Evolutionary conservation across 768 basidiomycete species (phyloP), one percentile per base, ranked within the genome.

Genomic region (Mycena alexandri): DNA sequence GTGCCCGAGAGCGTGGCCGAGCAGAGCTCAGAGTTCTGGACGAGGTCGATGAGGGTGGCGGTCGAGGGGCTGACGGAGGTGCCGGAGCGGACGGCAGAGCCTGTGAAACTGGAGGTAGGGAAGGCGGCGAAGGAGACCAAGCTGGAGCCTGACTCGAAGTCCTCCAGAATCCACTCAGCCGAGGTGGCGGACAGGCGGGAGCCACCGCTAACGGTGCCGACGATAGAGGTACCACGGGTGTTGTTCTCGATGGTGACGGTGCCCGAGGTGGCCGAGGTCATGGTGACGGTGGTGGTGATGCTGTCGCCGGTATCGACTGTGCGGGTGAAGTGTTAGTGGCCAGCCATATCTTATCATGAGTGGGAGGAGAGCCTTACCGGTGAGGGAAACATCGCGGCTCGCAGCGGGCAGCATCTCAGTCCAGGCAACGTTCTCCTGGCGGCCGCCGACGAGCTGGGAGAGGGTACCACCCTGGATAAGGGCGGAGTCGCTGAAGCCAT

Each of bases 151-250:
- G 36, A 43, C 51, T 60, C 58, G 44, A 66, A 66, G 59, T 66
- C 65, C 65, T 66, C 65, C 42, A 66, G 65, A 41, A 66, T 66
- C 65, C 65, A 66, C 65, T 66, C 65, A 33, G 65, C 65, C 33
- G 65, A 66, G 42, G 57, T 41, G 41, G 4, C 51, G 42, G 65
- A 61, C 6, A 66, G 65, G 22, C 65, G 57, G 65, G 57, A 54
- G 65, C 65, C 65, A 19, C 65, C 65, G 43, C 50, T 53, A 58
- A 66, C 65, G 50, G 57, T 66, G 34, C 65, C 65, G 52, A 66
- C 65, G 65, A 66, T 29, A 19, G 65, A 60, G 50, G 65, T 66
- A 33, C 65, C 51, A n/a, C 59, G 57, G 58, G 5, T 29, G 56
- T 25, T 47, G 58, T 60, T 66, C 12, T n/a, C 4, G 51, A 66